These are phyloP conservation scores for Coemansia sp. DNA, from an alignment of 192 early-diverging fungal species.

Conservation along the genomic window DNA sequence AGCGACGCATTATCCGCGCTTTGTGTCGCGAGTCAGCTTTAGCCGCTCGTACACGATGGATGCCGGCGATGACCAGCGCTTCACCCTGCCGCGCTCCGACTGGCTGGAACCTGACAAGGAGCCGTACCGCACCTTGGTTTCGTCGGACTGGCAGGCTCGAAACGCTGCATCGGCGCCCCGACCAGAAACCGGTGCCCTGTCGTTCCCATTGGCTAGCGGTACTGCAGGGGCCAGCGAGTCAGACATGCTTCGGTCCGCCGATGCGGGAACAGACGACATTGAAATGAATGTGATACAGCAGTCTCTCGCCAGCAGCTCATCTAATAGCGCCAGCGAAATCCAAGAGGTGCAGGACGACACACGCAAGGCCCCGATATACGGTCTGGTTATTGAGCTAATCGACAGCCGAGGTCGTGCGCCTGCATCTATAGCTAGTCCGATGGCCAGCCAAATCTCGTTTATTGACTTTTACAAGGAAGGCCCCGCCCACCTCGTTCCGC, in stretches of 20 bases:
- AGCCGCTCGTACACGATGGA: slow-evolving; percentile 29
- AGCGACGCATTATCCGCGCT: slow-evolving; percentile 18
- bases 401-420: slow-evolving; percentile 13
- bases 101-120: slow-evolving; percentile 44
- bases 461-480: slow-evolving; percentile 45
- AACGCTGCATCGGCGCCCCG: slow-evolving; percentile 1
- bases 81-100: slow-evolving; percentile 34
- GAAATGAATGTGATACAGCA: slow-evolving; percentile 23
- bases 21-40: slow-evolving; percentile 33
- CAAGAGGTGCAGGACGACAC: slow-evolving; percentile 23
- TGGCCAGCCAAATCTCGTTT: slow-evolving; percentile 42
- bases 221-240: not conserved
- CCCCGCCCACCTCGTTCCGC: slow-evolving; percentile 25
- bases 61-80: slow-evolving; percentile 30
- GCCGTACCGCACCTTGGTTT: slow-evolving; percentile 38
- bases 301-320: not conserved
- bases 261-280: slow-evolving; percentile 5
- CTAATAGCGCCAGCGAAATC: slow-evolving; percentile 22
- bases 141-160: slow-evolving; percentile 50
- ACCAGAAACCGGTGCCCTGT: not conserved
- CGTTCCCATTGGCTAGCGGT: not conserved
- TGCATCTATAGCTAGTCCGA: not conserved
- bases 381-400: slow-evolving; percentile 41
- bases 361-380: slow-evolving; percentile 41
- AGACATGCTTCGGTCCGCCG: not conserved